Base-by-base conservation (phyloP, 129 eudicot species). In the Centaurea solstitialis region DNA sequence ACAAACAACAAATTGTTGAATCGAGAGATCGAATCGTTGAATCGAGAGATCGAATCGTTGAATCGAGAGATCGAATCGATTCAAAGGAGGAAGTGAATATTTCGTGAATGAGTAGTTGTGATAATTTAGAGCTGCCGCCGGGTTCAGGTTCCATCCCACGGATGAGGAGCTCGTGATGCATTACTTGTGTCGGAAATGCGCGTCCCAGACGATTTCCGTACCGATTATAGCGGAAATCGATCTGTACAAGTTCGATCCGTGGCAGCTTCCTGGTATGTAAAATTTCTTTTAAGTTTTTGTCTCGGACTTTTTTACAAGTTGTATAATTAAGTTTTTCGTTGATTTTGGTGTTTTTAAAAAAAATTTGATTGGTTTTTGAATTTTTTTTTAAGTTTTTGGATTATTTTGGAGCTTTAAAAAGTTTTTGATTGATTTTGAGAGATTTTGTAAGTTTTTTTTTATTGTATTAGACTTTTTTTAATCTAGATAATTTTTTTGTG, bases 221-320 rank as follows among this genome's bases (percentile, higher is more conserved):
- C 88, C 92, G 10, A 86, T 91, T 59, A 84, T 91, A 4, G 92
- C 92, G 3, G 95, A 88, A 26, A 86, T 91, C 50, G 92, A 91
- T 88, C 85, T 91, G 2, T 91, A 91, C 78, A 91, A 91, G 75
- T 88, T 88, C 74, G 89, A 91, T 82, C 95, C 95, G 2, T 91
- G 95, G 95, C 86, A 91, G 33, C 95, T 91, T 71, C 95, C 92
- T 47, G 92, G 95, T 91, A 82, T 62, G 95, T 91, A 84, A 69
- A 69, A 20, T 67, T 43, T 15, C 13, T 76, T 26, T 26, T 33
- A 1, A 12, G 0, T 45, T 5, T 15, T 11, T 5, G 3, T 45
- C 57, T 45, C 57, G 35, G 3, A 30, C n/a, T n/a, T n/a, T n/a
- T n/a, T n/a, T n/a, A n/a, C n/a, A n/a, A n/a, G n/a, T n/a, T n/a